Percentiles rank a stretch among this genome's conserved stretches.
These are phyloP conservation scores for Hortaea sp. DNA, from an alignment of 2,329 filamentous ascomycete species.

Conservation along the genomic window DNA sequence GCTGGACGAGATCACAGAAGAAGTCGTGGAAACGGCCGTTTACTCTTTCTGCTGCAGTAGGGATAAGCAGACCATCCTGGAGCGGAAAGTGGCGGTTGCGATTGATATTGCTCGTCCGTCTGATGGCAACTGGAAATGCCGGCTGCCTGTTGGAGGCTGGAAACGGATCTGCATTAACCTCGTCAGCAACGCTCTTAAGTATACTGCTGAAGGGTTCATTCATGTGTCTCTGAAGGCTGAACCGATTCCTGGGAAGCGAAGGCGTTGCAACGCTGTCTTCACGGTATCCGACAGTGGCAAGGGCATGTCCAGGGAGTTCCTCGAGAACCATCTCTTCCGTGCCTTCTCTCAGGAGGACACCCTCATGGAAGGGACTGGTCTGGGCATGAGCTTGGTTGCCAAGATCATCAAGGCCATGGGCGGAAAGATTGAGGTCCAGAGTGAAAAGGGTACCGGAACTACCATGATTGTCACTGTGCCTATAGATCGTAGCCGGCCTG, in stretches of 20 bases:
- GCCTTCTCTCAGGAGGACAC: slow-evolving; percentile 57
- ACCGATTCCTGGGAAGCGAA: slow-evolving; percentile 11
- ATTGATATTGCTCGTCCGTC: slow-evolving; percentile 31
- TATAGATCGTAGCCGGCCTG: background rate
- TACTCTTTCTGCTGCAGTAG: slow-evolving; percentile 20
- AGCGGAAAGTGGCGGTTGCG: slow-evolving; percentile 35
- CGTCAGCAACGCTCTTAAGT: slow-evolving; percentile 41
- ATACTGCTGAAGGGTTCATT: slow-evolving; percentile 35
- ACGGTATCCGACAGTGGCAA: slow-evolving; percentile 52
- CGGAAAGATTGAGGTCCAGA: slow-evolving; percentile 41
- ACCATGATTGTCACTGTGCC: slow-evolving; percentile 11
- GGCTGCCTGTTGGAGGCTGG: slow-evolving; percentile 36
- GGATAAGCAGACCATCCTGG: slow-evolving; percentile 11
- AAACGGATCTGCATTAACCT: slow-evolving; percentile 36
- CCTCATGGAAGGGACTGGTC: slow-evolving; percentile 50
- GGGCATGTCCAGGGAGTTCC: slow-evolving; percentile 55
- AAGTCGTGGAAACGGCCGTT: slow-evolving; percentile 45
- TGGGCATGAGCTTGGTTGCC: slow-evolving; percentile 56
- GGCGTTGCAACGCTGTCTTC: slow-evolving; percentile 14
- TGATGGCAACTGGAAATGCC: slow-evolving; percentile 32
- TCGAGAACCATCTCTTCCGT: slow-evolving; percentile 51
- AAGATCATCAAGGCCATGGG: slow-evolving; percentile 49
- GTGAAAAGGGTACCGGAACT: slow-evolving; percentile 15
- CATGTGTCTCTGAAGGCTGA: slow-evolving; percentile 19
- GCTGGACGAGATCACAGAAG: slow-evolving; percentile 40